These are phyloP conservation scores for Exophiala dermatitidis DNA, from an alignment of 2,329 filamentous ascomycete genomes.

Conservation along the genomic window DNA sequence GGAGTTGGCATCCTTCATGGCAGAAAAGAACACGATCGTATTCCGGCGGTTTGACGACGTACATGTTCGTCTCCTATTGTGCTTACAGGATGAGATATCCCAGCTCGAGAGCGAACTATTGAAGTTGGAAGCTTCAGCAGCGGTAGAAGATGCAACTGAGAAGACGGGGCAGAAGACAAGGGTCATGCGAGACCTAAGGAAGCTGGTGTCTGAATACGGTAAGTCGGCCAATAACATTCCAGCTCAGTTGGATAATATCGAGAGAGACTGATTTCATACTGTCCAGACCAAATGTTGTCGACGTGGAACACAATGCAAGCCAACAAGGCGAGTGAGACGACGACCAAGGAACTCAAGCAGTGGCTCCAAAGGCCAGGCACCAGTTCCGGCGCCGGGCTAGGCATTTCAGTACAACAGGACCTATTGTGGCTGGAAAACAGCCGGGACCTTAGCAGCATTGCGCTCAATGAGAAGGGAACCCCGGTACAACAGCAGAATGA, in stretches of 20 bases:
- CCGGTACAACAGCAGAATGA: not conserved
- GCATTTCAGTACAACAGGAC: slow-evolving; percentile 19
- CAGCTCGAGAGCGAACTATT: slow-evolving; percentile 30
- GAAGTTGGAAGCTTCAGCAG: slow-evolving; percentile 25
- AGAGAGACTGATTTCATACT: slow-evolving; percentile 18
- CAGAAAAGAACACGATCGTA: slow-evolving; percentile 25
- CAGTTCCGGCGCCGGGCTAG: slow-evolving; percentile 9
- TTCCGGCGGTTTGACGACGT: slow-evolving; percentile 33
- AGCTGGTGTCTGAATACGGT: slow-evolving; percentile 26
- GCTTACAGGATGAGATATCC: slow-evolving; percentile 33
- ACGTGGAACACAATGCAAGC: slow-evolving; percentile 27
- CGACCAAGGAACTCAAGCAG: slow-evolving; percentile 18
- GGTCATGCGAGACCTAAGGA: slow-evolving; percentile 24
- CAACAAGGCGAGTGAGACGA: slow-evolving; percentile 18
- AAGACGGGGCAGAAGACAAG: slow-evolving; percentile 17
- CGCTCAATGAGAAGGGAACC: slow-evolving; percentile 14
- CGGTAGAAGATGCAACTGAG: slow-evolving; percentile 12
- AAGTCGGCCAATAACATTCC: not conserved
- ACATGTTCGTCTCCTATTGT: slow-evolving; percentile 30
- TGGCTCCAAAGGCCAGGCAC: slow-evolving; percentile 19
- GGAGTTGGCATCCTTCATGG: slow-evolving; percentile 25
- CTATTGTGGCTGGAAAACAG: slow-evolving; percentile 22
- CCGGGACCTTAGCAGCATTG: slow-evolving; percentile 24
- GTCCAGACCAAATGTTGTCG: slow-evolving; percentile 24
- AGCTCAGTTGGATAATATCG: not conserved